These are phyloP conservation scores for Reutealis trisperma DNA, from an alignment of 345 rosid genomes.

Conservation along the genomic window DNA sequence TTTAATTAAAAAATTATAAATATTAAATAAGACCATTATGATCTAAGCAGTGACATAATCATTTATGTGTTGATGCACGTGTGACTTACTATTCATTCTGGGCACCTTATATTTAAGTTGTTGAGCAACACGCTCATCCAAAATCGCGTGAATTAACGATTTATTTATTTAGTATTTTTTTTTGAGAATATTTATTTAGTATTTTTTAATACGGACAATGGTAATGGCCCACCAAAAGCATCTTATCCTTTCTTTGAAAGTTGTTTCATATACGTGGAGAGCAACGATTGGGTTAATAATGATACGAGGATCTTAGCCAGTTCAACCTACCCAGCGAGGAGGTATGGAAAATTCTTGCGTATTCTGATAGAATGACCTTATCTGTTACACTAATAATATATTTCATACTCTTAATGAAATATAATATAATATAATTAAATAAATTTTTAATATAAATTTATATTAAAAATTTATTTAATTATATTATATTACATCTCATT, in stretches of 20 bases:
- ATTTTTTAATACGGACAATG: too few relatives aligned
- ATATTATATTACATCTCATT: too few relatives aligned
- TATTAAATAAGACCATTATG: not conserved
- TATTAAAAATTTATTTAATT: too few relatives aligned
- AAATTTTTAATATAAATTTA: too few relatives aligned
- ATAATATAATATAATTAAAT: too few relatives aligned
- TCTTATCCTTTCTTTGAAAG: slow-evolving; percentile 21
- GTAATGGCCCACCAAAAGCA: not conserved
- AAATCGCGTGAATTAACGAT: not conserved
- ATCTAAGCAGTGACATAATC: slow-evolving; percentile 26
- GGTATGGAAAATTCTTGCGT: too few relatives aligned
- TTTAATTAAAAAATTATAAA: not conserved
- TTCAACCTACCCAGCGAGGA: too few relatives aligned
- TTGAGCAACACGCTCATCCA: not conserved
- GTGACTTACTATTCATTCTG: not conserved
- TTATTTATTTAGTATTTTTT: not conserved
- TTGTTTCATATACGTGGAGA: slow-evolving; percentile 23
- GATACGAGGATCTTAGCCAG: not conserved
- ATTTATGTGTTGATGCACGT: slow-evolving; percentile 2
- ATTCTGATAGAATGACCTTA: too few relatives aligned
- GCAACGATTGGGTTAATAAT: slow-evolving; percentile 1
- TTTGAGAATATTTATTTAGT: too few relatives aligned
- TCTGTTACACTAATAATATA: too few relatives aligned
- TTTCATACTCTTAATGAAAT: too few relatives aligned
- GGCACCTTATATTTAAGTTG: not conserved